Percentiles rank a stretch among this genome's conserved stretches.
phyloP scores from a whole-genome alignment of 371 early-diverging fungal species.

The Rhizopus delemar region DNA sequence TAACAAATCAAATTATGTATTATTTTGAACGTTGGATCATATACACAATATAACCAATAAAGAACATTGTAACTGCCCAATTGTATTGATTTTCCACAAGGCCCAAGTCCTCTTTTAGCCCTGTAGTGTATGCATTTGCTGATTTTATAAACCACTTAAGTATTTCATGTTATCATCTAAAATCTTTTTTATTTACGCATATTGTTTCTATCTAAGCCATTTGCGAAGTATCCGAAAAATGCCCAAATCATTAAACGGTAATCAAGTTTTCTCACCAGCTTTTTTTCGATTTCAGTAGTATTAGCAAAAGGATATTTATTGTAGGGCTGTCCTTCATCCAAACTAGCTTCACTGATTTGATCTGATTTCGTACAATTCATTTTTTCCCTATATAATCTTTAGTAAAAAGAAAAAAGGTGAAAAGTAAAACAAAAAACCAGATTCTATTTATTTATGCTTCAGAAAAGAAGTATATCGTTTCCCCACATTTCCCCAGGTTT shows the following conservation, averaged over 20 bases:
- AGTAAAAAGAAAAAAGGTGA: background rate
- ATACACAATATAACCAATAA: constrained; percentile 72
- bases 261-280: constrained; percentile 69
- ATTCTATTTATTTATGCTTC: constrained; percentile 4
- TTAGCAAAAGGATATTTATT: constrained; percentile 8
- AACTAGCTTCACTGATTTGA: background rate
- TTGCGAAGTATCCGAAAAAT: constrained; percentile 69
- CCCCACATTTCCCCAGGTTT: constrained; percentile 27
- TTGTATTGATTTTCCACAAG: constrained; percentile 55
- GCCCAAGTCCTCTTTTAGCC: constrained; percentile 51
- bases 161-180: background rate
- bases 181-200: constrained; percentile 52
- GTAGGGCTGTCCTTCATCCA: constrained; percentile 7
- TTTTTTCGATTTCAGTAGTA: constrained; percentile 28
- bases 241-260: constrained; percentile 69
- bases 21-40: constrained; percentile 15
- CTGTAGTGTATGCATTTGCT: constrained; percentile 53
- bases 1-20: background rate
- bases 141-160: background rate
- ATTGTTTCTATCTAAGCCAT: constrained; percentile 76
- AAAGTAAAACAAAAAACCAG: background rate
- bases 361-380: constrained; percentile 2
- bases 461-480: constrained; percentile 1
- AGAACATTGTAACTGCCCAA: constrained; percentile 69
- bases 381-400: background rate